These are phyloP conservation scores for Cryptococcus sp. DNA, from an alignment of 1,284 basidiomycete genomes.

Conservation along the genomic window DNA sequence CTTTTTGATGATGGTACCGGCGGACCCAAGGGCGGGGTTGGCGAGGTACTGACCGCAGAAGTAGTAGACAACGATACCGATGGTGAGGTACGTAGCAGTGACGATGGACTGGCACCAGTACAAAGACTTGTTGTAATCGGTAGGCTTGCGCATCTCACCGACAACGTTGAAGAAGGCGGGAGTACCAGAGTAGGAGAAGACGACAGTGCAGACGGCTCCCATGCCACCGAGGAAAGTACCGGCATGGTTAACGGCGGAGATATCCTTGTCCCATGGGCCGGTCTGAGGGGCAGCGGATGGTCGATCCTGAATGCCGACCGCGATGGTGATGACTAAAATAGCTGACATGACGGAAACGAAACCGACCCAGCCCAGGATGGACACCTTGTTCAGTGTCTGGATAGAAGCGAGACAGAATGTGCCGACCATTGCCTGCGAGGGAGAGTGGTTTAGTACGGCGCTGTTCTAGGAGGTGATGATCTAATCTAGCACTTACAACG, in stretches of 20 bases:
- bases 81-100: constrained; percentile 40
- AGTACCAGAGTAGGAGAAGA: constrained; percentile 43
- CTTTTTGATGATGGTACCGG: constrained; percentile 49
- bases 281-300: constrained; percentile 28
- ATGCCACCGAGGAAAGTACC: constrained; percentile 34
- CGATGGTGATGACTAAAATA: constrained; percentile 38
- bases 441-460: constrained; percentile 1
- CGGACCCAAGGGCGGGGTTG: constrained; percentile 48
- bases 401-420: constrained; percentile 35
- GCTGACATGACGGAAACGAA: constrained; percentile 36
- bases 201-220: constrained; percentile 32
- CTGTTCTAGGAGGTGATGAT: background rate
- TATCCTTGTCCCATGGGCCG: constrained; percentile 22
- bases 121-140: constrained; percentile 16
- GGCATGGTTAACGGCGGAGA: constrained; percentile 22
- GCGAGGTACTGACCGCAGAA: constrained; percentile 44
- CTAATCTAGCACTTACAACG: constrained; percentile 14
- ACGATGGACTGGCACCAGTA: constrained; percentile 36
- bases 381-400: constrained; percentile 41
- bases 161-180: constrained; percentile 42
- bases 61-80: constrained; percentile 40
- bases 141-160: constrained; percentile 44
- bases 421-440: constrained; percentile 19
- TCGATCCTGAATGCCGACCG: constrained; percentile 41
- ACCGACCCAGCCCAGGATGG: constrained; percentile 41